Percentiles rank a stretch among this genome's conserved stretches.
phyloP scores from a whole-genome alignment of 169 alveolate species.

The Plasmodium sp. region DNA sequence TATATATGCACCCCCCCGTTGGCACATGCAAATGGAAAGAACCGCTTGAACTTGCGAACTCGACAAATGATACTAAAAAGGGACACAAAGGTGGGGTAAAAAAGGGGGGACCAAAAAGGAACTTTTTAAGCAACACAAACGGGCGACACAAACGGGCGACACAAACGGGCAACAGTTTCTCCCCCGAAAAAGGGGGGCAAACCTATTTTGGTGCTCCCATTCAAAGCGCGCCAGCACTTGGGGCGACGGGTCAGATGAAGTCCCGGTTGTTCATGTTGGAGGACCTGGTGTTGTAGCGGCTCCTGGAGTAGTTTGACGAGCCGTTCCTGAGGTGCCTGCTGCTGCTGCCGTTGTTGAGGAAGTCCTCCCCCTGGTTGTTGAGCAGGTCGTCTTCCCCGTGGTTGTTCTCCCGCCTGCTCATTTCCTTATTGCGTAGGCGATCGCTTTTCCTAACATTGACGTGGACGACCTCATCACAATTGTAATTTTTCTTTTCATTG shows the following conservation, averaged over 20 bases:
- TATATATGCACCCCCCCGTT: neutral
- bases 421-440: constrained; percentile 31
- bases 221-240: neutral
- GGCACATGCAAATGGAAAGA: neutral
- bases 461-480: neutral
- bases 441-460: constrained; percentile 54
- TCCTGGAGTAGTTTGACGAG: constrained; percentile 17
- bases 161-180: neutral
- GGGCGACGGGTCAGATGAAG: neutral
- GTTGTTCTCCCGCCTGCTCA: neutral
- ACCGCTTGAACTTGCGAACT: neutral
- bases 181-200: neutral
- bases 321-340: neutral
- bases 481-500: constrained; percentile 10
- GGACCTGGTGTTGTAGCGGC: constrained; percentile 39
- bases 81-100: neutral
- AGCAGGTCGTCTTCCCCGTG: neutral
- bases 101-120: neutral
- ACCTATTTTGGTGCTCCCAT: neutral
- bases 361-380: neutral
- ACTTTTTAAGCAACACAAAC: neutral
- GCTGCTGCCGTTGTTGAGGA: neutral
- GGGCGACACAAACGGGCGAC: neutral
- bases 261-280: constrained; percentile 23
- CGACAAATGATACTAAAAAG: neutral